A percentile compares a stretch with the other conserved stretches of the same genome.
phyloP scores from a whole-genome alignment of 108 stramenopile species.

The Asterionellopsis glacialis region DNA sequence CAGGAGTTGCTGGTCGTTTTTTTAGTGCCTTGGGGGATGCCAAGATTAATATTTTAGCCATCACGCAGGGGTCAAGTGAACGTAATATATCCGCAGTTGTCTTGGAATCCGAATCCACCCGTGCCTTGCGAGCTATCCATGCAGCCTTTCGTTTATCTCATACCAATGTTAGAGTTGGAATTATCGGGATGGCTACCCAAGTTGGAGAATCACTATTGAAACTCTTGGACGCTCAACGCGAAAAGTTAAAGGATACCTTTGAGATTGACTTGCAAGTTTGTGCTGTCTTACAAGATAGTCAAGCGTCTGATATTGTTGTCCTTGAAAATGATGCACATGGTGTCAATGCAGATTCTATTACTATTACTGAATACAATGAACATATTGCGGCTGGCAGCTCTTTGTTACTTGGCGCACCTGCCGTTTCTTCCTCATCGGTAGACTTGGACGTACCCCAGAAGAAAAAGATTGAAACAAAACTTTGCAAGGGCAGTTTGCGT shows the following conservation, averaged over 20 bases:
- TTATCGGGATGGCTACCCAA: constrained; percentile 64
- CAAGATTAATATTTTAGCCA: constrained; percentile 82
- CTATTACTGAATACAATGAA: constrained; percentile 15
- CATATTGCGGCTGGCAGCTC: background rate
- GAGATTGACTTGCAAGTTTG: constrained; percentile 71
- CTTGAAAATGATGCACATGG: constrained; percentile 28
- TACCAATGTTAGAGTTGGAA: constrained; percentile 58
- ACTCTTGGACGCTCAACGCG: constrained; percentile 54
- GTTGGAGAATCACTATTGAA: constrained; percentile 56
- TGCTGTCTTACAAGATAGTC: constrained; percentile 28
- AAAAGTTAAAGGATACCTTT: constrained; percentile 40
- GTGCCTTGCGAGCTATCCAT: constrained; percentile 82
- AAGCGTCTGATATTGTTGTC: constrained; percentile 11
- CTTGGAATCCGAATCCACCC: constrained; percentile 44
- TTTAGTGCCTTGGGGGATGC: constrained; percentile 82
- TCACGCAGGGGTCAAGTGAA: constrained; percentile 78
- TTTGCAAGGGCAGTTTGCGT: too few species aligned
- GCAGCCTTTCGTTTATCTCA: constrained; percentile 78
- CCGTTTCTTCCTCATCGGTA: too few species aligned
- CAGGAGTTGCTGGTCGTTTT: constrained; percentile 82
- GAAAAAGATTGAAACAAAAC: constrained; percentile 15
- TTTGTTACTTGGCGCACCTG: constrained; percentile 4
- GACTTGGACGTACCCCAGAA: constrained; percentile 23
- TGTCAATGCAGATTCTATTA: constrained; percentile 51
- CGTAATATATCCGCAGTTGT: constrained; percentile 87